Evolutionary conservation across 2,329 filamentous ascomycete genomes (phyloP).

Genomic region (Chlorencoelia australis): DNA sequence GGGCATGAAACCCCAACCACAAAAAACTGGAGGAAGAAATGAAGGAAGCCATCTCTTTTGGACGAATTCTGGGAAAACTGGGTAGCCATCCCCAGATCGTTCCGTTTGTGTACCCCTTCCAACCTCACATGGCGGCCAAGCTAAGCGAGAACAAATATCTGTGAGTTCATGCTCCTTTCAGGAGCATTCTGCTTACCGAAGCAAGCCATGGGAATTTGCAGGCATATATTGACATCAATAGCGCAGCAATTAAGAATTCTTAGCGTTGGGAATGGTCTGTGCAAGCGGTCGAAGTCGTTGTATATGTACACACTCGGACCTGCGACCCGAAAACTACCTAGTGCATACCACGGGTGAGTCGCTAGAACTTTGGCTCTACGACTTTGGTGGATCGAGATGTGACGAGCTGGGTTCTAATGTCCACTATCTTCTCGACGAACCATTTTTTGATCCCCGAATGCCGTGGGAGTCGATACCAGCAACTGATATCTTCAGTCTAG

Average conservation of each 20-base stretch:
- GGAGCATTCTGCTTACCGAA: neutral
- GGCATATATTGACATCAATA: neutral
- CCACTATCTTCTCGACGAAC: conserved; percentile 6
- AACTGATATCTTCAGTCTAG: conserved; percentile 9
- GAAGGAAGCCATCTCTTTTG: conserved; percentile 5
- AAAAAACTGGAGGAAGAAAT: conserved; percentile 10
- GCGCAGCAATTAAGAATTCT: neutral
- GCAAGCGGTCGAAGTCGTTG: conserved; percentile 2
- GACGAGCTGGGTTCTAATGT: conserved; percentile 9
- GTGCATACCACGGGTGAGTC: neutral
- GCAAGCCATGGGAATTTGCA: conserved; percentile 1
- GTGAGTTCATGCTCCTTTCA: neutral
- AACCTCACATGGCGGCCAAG: conserved; percentile 2
- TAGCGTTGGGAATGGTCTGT: neutral
- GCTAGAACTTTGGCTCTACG: conserved; percentile 6
- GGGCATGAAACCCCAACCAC: conserved; percentile 8
- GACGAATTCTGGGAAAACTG: conserved; percentile 7
- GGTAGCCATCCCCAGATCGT: conserved; percentile 5
- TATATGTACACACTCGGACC: neutral
- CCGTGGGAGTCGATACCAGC: conserved; percentile 5
- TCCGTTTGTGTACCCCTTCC: conserved; percentile 5
- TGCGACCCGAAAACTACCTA: conserved; percentile 3
- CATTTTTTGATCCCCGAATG: conserved; percentile 8
- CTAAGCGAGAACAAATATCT: conserved; percentile 2
- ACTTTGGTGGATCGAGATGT: conserved; percentile 10